Base-by-base conservation (phyloP, 768 basidiomycete species). In the Hericium alpestre region DNA sequence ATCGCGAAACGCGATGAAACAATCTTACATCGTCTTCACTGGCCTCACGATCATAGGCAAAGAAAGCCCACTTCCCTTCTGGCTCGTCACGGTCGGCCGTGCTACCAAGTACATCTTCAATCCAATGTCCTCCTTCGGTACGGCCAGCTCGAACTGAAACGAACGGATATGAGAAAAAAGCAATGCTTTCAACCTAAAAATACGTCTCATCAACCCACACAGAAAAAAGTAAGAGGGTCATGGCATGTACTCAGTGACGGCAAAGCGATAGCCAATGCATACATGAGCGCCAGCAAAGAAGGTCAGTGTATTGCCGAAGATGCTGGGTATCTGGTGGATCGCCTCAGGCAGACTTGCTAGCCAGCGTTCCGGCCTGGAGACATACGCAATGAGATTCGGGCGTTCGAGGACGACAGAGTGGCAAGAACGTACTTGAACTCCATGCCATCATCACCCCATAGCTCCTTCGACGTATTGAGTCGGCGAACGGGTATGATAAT, bases 141-240 rank as follows among this genome's bases (percentile, higher is more conserved):
- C 39, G 1, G 58, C 60, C 9, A 64, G 56, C 27, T 58, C 58
- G 46, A 65, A 65, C 12, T 64, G 59, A 49, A 67, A 67, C 15
- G 65, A 54, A n/a, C 66, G 66, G 22, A 65, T 51, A 37, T 66
- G 57, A 13, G 59, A 49, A 49, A 65, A 67, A 2, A 67, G 2
- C 23, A 66, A 38, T 0, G 65, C 62, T 46, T 67, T 67, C 56
- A 59, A 60, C 57, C 66, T 67, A 20, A 13, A 15, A 3, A 2
- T 15, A 1, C 18, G 16, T 43, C 38, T 18, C 13, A 8, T 10
- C 37, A 43, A 15, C 4, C 1, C 15, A 18, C 0, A 43, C 15
- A 16, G 41, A 3, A 16, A 43, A 18, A 18, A 43, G 18, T 43
- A 18, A 43, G 18, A 43, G 18, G 15, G 5, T 15, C 41, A 13